Evolutionary conservation across 1,284 basidiomycete species (phyloP).

Genomic region (Afroboletus lepidellus): DNA sequence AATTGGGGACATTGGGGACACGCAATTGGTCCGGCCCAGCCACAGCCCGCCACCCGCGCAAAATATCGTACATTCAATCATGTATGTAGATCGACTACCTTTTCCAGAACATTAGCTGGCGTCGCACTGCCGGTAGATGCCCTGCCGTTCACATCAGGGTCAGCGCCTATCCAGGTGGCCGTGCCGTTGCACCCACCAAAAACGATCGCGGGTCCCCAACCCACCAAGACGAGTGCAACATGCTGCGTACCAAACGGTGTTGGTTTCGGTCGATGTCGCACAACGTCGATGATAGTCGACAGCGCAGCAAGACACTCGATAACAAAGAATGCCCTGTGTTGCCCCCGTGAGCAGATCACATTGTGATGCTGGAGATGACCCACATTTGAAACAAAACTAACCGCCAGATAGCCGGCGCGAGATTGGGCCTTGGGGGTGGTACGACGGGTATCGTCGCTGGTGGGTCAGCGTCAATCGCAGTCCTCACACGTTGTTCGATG

Average conservation of each 20-base stretch:
- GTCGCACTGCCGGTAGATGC: conserved; percentile 24
- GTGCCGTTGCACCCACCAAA: conserved; percentile 24
- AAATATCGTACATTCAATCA: neutral
- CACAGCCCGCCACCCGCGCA: no score
- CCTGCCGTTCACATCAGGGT: conserved; percentile 10
- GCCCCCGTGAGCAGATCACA: neutral
- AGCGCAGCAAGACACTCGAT: conserved; percentile 27
- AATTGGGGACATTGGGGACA: conserved; percentile 19
- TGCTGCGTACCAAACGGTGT: conserved; percentile 35
- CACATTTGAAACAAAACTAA: conserved; percentile 33
- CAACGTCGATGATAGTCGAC: conserved; percentile 33
- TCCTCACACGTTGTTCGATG: neutral
- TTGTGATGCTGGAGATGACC: neutral
- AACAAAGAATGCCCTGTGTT: conserved; percentile 25
- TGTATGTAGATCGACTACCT: neutral
- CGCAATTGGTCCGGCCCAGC: neutral
- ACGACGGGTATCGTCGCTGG: conserved; percentile 2
- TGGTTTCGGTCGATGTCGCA: conserved; percentile 10
- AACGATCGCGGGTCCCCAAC: conserved; percentile 32
- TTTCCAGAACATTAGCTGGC: conserved; percentile 27
- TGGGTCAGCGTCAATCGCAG: neutral
- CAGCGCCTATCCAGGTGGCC: neutral
- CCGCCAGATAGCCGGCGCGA: conserved; percentile 32
- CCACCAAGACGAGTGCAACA: conserved; percentile 30
- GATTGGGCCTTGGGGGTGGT: conserved; percentile 7